Base-by-base conservation (phyloP, 441 rosid genomes). In the Francoa sonchifolia region DNA sequence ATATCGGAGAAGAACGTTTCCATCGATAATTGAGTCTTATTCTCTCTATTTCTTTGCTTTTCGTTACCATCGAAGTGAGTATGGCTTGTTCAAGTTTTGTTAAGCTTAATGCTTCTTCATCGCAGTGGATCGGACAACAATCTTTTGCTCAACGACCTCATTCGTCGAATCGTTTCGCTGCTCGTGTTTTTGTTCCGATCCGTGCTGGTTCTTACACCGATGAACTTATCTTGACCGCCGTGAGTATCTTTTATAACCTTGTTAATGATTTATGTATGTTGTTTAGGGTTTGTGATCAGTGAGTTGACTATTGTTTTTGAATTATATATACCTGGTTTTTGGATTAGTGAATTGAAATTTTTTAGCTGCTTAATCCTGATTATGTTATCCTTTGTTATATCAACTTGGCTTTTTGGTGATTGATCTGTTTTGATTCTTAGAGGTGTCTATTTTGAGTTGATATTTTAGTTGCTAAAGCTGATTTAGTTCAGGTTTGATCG, bases 191-290 rank as follows among this genome's bases (percentile, higher is more conserved):
- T 60, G 42, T 78, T 39, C 67, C 77, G 59, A 73, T 86, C 72
- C 85, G 96, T 44, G 85, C 90, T 48, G 44, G 55, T 9, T 33
- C 87, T 41, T 86, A 77, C 69, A 51, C 82, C 45, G 95, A 86
- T 35, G 96, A 90, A 64, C 98, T 90, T 67, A 62, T 90, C 48
- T 45, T 76, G 50, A 90, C 95, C 53, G 87, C 95, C 41, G 96
- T 84, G 49, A 69, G 83, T 73, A 15, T 13, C 50, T 63, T 19
- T 44, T 46, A 11, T 0, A 29, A 37, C 25, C 14, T 10, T 48
- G 4, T 29, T 13, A 6, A 9, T 29, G 19, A 12, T 48, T 5
- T 15, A 21, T 3, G 27, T 8, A 28, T 14, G 20, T 30, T 28
- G 14, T 6, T 27, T 10, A 13, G 19, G 14, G 28, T 29, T 36